These are phyloP conservation scores for Mycosphaerella arachidis DNA, from an alignment of 2,329 filamentous ascomycete species.

Conservation along the genomic window DNA sequence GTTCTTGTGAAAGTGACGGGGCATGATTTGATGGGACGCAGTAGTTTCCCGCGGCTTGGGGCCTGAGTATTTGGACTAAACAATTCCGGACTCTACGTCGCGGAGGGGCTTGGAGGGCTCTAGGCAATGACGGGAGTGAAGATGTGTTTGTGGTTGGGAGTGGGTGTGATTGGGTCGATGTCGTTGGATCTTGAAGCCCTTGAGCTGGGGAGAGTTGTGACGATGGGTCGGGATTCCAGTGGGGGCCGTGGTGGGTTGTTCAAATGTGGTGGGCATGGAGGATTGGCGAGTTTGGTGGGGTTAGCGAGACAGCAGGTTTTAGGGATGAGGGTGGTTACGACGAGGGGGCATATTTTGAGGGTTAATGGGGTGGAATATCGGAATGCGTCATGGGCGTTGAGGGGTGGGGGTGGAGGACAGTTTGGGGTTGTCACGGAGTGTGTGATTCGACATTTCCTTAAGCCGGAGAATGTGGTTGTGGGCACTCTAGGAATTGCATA, in stretches of 20 bases:
- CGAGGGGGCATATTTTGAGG: constrained; percentile 44
- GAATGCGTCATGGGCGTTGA: constrained; percentile 61
- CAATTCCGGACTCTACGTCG: constrained; percentile 10
- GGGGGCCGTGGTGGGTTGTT: constrained; percentile 51
- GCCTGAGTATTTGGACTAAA: constrained; percentile 17
- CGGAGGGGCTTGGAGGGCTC: constrained; percentile 4
- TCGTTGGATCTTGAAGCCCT: constrained; percentile 21
- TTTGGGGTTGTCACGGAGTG: constrained; percentile 52
- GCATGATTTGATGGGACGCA: constrained; percentile 18
- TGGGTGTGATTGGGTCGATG: constrained; percentile 21
- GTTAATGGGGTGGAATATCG: constrained; percentile 45
- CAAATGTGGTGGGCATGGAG: constrained; percentile 57
- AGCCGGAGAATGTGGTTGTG: constrained; percentile 18
- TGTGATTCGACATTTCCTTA: no score
- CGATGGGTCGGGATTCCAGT: constrained; percentile 14
- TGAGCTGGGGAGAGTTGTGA: constrained; percentile 14
- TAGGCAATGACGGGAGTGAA: constrained; percentile 2
- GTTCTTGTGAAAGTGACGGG: constrained; percentile 19
- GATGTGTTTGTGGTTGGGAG: constrained; percentile 26
- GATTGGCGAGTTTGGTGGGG: constrained; percentile 51
- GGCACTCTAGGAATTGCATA: constrained; percentile 17
- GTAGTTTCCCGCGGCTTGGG: constrained; percentile 9
- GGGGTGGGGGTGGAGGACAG: constrained; percentile 56
- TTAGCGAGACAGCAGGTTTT: constrained; percentile 58
- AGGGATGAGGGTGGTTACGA: constrained; percentile 44